Base-by-base conservation (phyloP, 176 grass and related monocot genomes). In the Bromus sterilis region DNA sequence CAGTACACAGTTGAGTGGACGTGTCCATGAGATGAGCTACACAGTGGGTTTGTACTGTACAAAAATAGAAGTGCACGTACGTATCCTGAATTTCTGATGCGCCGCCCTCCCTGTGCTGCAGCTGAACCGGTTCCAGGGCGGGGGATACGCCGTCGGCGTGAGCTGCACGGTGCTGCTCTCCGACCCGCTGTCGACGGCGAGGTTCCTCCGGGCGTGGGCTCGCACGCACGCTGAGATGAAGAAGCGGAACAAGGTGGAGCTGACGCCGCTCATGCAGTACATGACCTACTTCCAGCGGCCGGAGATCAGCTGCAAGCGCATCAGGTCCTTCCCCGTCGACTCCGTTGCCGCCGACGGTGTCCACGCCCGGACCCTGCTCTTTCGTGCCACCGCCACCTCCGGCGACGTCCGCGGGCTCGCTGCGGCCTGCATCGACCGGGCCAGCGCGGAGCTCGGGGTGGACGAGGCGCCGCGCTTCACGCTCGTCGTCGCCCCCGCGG, bases 121-220 rank as follows among this genome's bases (percentile, higher is more conserved):
- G 96, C 77, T 98, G 33, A 95, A 93, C 34, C 66, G 90, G 66
- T 95, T 98, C 80, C 66, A 87, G 61, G 89, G 72, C 43, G 91
- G 89, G 4, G 95, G 82, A 2, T 98, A 89, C 65, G 77, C 96
- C 62, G 16, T 99, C 20, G 96, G 91, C 32, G 87, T 99, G 16
- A 88, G 91, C 83, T 95, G 90, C 42, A 80, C 84, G 53, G 72
- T 95, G 66, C 58, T 95, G 70, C 55, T 99, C 60, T 46, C 88
- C 18, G 96, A 99, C 84, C 87, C 93, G 37, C 23, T 76, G 34
- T 75, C 84, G 84, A 72, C 95, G 36, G 18, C 80, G n/a, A 79
- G 73, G 29, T 99, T 99, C 82, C 86, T 99, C 40, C 66, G 80
- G 35, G 89, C 87, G 49, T 99, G 96, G 96, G 70, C 85, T 18